phyloP scores from a whole-genome alignment of 2,329 filamentous ascomycete genomes.

The Aspergillus aculeatus region DNA sequence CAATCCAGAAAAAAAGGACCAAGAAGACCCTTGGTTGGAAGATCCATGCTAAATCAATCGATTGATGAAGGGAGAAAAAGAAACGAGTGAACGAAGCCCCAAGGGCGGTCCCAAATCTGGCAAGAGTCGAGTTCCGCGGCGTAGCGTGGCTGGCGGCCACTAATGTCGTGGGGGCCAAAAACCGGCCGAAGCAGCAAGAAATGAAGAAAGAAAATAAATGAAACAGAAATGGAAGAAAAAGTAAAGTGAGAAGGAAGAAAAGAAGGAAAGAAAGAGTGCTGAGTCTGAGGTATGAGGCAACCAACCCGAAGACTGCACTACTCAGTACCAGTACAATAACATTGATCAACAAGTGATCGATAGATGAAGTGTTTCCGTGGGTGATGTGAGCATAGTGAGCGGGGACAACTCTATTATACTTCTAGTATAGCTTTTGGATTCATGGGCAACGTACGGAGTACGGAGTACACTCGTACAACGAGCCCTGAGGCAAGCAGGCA shows the following conservation, averaged over 20 bases:
- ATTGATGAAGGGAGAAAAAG: neutral
- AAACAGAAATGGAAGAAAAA: neutral
- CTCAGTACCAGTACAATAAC: no score
- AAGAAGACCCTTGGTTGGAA: neutral
- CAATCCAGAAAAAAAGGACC: neutral
- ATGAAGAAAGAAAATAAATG: neutral
- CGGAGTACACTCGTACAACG: no score
- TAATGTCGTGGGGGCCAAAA: constrained; percentile 19
- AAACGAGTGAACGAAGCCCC: neutral
- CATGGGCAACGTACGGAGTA: neutral
- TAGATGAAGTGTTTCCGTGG: neutral
- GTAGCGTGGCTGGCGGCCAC: constrained; percentile 17
- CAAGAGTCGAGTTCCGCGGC: constrained; percentile 15
- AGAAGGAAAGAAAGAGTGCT: neutral
- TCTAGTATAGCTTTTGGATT: neutral
- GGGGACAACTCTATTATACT: neutral
- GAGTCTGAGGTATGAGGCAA: neutral
- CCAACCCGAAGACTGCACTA: neutral
- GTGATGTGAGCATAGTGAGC: neutral
- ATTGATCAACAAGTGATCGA: neutral
- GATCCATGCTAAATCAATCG: neutral
- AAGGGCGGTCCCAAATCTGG: constrained; percentile 2
- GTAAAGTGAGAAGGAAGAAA: neutral
- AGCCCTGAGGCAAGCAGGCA: no score
- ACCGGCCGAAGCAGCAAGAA: neutral